Conservation (phyloP, 805 yeast species). For the Teunomyces gatunensis region DNA sequence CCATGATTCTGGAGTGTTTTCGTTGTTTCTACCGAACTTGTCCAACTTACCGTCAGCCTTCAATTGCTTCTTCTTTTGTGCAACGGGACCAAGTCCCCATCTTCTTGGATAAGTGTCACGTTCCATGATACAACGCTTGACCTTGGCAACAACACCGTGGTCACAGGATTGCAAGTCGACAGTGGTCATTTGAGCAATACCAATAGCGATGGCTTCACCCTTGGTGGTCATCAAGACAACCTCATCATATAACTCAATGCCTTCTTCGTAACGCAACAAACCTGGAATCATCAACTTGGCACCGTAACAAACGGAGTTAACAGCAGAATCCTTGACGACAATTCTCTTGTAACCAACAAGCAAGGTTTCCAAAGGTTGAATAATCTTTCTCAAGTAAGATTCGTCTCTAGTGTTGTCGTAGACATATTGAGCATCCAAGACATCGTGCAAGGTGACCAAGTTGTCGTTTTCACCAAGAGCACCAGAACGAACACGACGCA, state of each 20-base stretch:
- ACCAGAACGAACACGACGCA: constrained; percentile 98
- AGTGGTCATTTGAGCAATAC: constrained; percentile 98
- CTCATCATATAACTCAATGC: constrained; percentile 95
- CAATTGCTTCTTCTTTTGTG: constrained; percentile 97
- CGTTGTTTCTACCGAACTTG: constrained; percentile 90
- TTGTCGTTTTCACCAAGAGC: constrained; percentile 88
- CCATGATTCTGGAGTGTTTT: constrained; percentile 93
- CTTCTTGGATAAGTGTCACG: constrained; percentile 98
- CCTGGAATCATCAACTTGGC: constrained; percentile 99
- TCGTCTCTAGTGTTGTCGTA: constrained; percentile 98
- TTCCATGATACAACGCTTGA: constrained; percentile 99
- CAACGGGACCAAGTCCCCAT: constrained; percentile 99
- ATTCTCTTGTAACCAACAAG: constrained; percentile 94
- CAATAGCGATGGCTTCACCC: constrained; percentile 99
- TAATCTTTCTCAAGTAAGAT: constrained; percentile 87
- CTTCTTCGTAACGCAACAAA: constrained; percentile 93
- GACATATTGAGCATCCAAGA: constrained; percentile 96
- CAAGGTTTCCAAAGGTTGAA: constrained; percentile 92
- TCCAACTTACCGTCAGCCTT: constrained; percentile 97
- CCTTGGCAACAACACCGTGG: constrained; percentile 98
- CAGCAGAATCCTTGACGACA: constrained; percentile 92
- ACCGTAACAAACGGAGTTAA: constrained; percentile 97
- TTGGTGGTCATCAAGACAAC: constrained; percentile 97
- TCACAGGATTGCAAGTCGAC: constrained; percentile 95
- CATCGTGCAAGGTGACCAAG: constrained; percentile 94